Evolutionary conservation across 2,329 filamentous ascomycete species (phyloP), one percentile per base, ranked within the genome.

Genomic region (Hypomyces perniciosus): DNA sequence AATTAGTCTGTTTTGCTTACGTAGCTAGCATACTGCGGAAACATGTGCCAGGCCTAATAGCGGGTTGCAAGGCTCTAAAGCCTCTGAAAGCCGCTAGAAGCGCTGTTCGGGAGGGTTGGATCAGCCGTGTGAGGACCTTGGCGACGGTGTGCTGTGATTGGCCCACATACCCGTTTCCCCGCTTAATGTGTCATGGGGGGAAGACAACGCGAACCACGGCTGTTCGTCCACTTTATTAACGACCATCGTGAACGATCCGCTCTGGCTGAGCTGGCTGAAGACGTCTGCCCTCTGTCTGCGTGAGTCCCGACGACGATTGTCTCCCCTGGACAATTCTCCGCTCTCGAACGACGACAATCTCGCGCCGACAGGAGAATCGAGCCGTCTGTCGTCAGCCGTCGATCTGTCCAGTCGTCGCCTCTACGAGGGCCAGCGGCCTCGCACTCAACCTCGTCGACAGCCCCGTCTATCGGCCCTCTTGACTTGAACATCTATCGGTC

Each of bases 151-250:
- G 50, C 31, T 46, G 50, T 65, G 59, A 69, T 69, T 69, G 67
- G 67, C 44, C 43, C 34, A 46, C 45, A 44, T 44, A 13, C 41
- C 20, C 45, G 12, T 50, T 59, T 59, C 64, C 66, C 67, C 67
- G 66, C 67, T 68, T 68, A 66, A 65, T 66, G 62, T 67, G 65
- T 68, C 66, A 67, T 68, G 57, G 57, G 56, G 63, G 65, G 61
- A 57, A 59, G 58, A 63, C 64, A 61, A 61, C 57, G 61, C 61
- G 58, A 57, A 60, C 57, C 20, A 59, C 59, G 57, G 58, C 56
- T 50, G 50, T 52, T 53, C 51, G 48, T 52, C 48, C 43, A 28
- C 45, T 47, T 47, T 57, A 51, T 53, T 51, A 55, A 51, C 54
- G 51, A 53, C 46, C 44, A 46, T 50, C 50, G 50, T 52, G 50